Conservation (phyloP, 768 basidiomycete genomes). For the Floccularia luteovirens region DNA sequence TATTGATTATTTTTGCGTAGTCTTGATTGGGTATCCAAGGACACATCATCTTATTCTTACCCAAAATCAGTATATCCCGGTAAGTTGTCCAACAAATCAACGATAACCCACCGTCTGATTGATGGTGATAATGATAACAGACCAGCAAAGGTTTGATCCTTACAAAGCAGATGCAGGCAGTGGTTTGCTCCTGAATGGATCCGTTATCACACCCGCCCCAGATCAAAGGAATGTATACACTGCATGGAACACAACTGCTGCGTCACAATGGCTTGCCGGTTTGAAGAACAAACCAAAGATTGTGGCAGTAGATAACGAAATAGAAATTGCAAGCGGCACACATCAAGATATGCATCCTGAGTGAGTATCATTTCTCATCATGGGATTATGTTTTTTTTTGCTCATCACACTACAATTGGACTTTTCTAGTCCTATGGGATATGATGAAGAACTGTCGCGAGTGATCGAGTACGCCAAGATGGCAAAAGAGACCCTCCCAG, state of each 20-base stretch:
- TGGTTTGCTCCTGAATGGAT: conserved; percentile 41
- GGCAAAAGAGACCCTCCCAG: conserved; percentile 35
- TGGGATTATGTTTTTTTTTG: not conserved
- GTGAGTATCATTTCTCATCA: conserved; percentile 15
- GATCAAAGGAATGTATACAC: conserved; percentile 32
- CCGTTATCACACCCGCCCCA: conserved; percentile 30
- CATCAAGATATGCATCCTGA: conserved; percentile 52
- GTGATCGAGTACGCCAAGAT: conserved; percentile 31
- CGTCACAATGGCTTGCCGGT: conserved; percentile 34
- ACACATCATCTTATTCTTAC: conserved; percentile 44
- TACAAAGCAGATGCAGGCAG: conserved; percentile 41
- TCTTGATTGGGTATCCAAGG: conserved; percentile 51
- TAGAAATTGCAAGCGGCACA: conserved; percentile 44
- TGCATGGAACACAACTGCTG: conserved; percentile 39
- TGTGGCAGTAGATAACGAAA: conserved; percentile 48
- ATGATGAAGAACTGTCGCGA: conserved; percentile 43
- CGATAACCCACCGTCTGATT: not conserved
- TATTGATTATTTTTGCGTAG: conserved; percentile 15
- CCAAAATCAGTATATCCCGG: conserved; percentile 35
- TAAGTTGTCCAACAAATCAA: conserved; percentile 9
- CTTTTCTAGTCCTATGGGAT: conserved; percentile 29
- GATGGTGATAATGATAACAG: conserved; percentile 15
- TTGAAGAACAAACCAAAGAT: conserved; percentile 40
- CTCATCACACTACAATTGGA: not conserved
- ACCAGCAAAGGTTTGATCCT: conserved; percentile 35